These are phyloP conservation scores for Fusarium domesticum DNA, from an alignment of 2,329 filamentous ascomycete species.

Conservation along the genomic window DNA sequence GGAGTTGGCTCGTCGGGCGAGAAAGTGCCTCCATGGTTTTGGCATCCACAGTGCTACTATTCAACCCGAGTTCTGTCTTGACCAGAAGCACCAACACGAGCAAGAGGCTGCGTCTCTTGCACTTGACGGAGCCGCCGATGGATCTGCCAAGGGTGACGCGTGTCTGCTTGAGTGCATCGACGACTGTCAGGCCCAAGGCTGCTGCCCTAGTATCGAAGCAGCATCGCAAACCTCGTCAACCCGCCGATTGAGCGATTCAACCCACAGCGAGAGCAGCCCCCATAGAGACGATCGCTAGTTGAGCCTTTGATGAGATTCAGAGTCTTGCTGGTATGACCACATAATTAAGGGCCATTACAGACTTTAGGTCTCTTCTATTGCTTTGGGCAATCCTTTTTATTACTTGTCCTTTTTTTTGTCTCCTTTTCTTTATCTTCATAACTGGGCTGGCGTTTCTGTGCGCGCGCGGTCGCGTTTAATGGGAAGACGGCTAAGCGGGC, in stretches of 20 bases:
- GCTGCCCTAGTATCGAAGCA: conserved; percentile 32
- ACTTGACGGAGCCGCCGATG: conserved; percentile 35
- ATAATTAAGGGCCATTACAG: background rate
- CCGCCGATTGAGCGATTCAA: conserved; percentile 36
- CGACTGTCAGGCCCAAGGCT: conserved; percentile 35
- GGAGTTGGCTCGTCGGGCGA: conserved; percentile 77
- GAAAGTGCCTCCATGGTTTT: conserved; percentile 88
- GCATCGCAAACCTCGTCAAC: conserved; percentile 36
- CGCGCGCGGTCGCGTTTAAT: background rate
- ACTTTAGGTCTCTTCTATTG: background rate
- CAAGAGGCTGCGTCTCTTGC: conserved; percentile 36
- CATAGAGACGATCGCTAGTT: conserved; percentile 19
- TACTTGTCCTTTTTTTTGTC: background rate
- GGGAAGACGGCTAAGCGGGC: conserved; percentile 3
- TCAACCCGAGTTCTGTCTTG: conserved; percentile 80
- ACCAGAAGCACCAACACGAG: conserved; percentile 43
- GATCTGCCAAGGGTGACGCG: conserved; percentile 29
- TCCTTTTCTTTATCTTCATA: background rate
- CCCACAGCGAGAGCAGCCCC: conserved; percentile 22
- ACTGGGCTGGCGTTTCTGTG: background rate
- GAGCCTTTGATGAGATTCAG: too few species aligned
- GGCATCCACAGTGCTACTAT: conserved; percentile 97
- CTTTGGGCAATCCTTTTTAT: background rate
- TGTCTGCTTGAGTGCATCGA: conserved; percentile 50
- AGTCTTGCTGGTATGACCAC: background rate